Percentiles rank a stretch among this genome's conserved stretches.
Conservation (phyloP, 1,139 yeast genomes). For the Keqinozyma sinolaborantium region DNA sequence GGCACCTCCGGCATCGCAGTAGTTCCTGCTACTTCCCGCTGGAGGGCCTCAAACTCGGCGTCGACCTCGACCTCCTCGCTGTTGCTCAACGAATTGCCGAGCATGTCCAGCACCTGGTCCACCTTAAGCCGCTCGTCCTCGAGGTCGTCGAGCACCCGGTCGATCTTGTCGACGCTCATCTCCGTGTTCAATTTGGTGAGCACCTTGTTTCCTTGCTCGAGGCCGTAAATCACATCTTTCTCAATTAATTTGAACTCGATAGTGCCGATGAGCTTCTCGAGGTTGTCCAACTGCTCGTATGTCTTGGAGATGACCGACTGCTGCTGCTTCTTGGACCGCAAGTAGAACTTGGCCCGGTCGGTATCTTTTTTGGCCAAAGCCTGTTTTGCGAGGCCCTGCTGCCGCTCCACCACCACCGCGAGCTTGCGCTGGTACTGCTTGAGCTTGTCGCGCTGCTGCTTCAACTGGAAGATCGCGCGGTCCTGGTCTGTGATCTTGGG, state of each 20-base stretch:
- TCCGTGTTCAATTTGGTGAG: constrained; percentile 73
- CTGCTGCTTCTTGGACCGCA: constrained; percentile 81
- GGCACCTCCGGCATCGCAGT: constrained; percentile 19
- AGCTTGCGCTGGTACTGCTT: constrained; percentile 70
- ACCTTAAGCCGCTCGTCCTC: constrained; percentile 81
- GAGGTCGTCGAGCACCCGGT: constrained; percentile 75
- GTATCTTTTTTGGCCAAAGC: constrained; percentile 53
- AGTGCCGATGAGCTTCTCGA: constrained; percentile 69
- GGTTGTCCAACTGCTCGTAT: constrained; percentile 70
- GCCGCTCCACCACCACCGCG: constrained; percentile 51
- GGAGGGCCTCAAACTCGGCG: constrained; percentile 53
- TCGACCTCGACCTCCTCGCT: constrained; percentile 66
- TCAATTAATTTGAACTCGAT: constrained; percentile 90
- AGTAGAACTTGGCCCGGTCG: constrained; percentile 62
- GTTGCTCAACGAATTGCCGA: constrained; percentile 47
- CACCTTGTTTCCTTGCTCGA: constrained; percentile 75
- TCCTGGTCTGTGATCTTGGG: constrained; percentile 79
- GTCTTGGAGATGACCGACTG: constrained; percentile 65
- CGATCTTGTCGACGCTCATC: constrained; percentile 76
- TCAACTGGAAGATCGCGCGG: constrained; percentile 78
- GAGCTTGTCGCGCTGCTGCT: constrained; percentile 82
- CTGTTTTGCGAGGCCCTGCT: constrained; percentile 54
- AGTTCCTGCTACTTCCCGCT: constrained; percentile 34
- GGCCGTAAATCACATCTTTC: constrained; percentile 75
- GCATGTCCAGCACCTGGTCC: constrained; percentile 52